Conservation (phyloP, 805 yeast genomes). For the Ogataea ganodermae region DNA sequence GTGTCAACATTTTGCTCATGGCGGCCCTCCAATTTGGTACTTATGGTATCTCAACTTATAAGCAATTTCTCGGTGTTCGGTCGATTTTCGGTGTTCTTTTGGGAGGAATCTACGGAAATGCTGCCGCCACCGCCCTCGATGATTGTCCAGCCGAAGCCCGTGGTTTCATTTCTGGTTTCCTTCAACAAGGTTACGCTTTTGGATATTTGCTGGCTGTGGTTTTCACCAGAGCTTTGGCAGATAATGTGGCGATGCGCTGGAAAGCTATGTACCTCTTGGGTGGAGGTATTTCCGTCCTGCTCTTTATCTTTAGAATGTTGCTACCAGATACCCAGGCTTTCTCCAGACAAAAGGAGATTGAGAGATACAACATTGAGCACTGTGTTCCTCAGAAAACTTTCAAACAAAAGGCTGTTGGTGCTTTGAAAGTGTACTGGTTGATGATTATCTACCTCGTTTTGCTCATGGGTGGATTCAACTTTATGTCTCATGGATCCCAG, state of each 20-base stretch:
- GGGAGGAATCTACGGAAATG: conserved; percentile 59
- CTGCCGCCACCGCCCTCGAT: conserved; percentile 55
- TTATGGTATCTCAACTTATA: conserved; percentile 57
- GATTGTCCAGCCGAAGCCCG: conserved; percentile 54
- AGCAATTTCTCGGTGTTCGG: conserved; percentile 62
- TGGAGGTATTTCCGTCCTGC: conserved; percentile 54
- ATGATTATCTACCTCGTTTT: conserved; percentile 56
- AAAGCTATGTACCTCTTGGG: conserved; percentile 69
- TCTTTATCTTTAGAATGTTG: conserved; percentile 43
- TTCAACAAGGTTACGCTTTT: conserved; percentile 80
- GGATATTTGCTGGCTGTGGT: conserved; percentile 68
- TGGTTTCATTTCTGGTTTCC: conserved; percentile 63
- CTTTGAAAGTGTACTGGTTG: conserved; percentile 56
- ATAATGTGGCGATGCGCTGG: conserved; percentile 56
- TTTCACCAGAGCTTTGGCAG: conserved; percentile 63
- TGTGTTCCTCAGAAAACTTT: conserved; percentile 37
- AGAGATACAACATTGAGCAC: conserved; percentile 33
- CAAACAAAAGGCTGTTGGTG: conserved; percentile 35
- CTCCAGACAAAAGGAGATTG: conserved; percentile 41
- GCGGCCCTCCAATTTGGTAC: conserved; percentile 61
- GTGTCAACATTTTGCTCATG: conserved; percentile 46
- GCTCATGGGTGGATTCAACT: conserved; percentile 64
- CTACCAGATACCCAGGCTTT: conserved; percentile 58
- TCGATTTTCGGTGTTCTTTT: conserved; percentile 62
- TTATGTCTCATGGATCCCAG: conserved; percentile 64